A percentile compares a stretch with the other conserved stretches of the same genome.
Evolutionary conservation across 164 flowering plant genomes (phyloP).

Genomic region (Berberis vulgaris): DNA sequence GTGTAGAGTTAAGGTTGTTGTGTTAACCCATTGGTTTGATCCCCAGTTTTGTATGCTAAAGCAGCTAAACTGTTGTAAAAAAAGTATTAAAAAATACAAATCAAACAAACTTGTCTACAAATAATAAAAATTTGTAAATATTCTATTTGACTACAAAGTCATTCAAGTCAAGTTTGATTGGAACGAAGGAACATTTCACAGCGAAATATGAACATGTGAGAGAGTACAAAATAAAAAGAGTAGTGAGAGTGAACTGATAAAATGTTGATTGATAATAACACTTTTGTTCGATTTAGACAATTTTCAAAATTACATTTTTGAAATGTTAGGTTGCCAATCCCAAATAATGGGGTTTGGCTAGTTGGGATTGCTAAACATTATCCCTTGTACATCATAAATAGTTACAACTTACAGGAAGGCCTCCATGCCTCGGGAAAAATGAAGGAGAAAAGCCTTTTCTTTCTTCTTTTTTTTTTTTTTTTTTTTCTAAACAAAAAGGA

Average conservation of each 20-base stretch:
- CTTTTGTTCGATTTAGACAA: neutral
- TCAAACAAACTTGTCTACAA: too few relatives aligned
- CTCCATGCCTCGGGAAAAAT: neutral
- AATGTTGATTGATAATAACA: neutral
- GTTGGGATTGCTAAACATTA: neutral
- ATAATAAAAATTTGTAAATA: too few relatives aligned
- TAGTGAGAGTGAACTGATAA: too few relatives aligned
- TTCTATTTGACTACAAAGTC: too few relatives aligned
- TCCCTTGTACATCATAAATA: conserved; percentile 6
- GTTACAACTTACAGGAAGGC: conserved; percentile 10
- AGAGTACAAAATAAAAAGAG: too few relatives aligned
- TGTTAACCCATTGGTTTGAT: neutral
- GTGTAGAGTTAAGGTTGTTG: neutral
- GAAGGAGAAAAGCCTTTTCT: conserved; percentile 4
- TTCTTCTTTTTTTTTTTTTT: neutral
- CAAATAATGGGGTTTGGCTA: conserved; percentile 6
- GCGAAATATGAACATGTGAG: too few relatives aligned
- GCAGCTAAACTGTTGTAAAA: too few relatives aligned
- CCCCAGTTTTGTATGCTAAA: neutral
- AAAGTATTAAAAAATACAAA: too few relatives aligned
- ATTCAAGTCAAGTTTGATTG: too few relatives aligned
- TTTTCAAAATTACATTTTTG: conserved; percentile 12
- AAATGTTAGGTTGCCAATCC: conserved; percentile 7
- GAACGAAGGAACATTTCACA: too few relatives aligned
- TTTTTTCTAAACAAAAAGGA: neutral